Evolutionary conservation across 306 rosid genomes (phyloP).

Genomic region (Geum urbanum): DNA sequence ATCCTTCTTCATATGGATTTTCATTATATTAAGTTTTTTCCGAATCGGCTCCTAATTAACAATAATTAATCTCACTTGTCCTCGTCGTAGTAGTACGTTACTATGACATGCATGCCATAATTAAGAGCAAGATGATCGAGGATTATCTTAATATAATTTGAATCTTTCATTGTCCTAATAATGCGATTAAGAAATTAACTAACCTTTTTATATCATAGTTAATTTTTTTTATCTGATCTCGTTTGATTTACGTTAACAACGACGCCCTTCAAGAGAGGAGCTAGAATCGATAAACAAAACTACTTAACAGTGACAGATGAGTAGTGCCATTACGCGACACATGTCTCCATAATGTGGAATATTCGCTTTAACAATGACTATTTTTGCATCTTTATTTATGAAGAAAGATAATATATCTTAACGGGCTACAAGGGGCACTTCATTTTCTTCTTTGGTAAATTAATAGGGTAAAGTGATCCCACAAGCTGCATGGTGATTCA

Average conservation of each 20-base stretch:
- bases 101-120: constrained; percentile 4
- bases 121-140: constrained; percentile 24
- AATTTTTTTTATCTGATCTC: not conserved
- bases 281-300: not conserved
- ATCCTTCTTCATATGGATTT: not conserved
- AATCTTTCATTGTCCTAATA: constrained; percentile 29
- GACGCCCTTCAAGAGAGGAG: not conserved
- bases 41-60: not conserved
- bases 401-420: not conserved
- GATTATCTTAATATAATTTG: constrained; percentile 20
- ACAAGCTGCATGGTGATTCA: not conserved
- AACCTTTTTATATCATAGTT: constrained; percentile 11
- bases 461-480: not conserved
- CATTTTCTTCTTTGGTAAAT: not conserved
- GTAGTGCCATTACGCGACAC: not conserved
- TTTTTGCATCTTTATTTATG: not conserved
- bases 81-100: not conserved
- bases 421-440: not conserved
- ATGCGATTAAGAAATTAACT: not conserved
- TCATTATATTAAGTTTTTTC: not conserved
- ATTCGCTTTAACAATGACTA: not conserved
- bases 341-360: not conserved
- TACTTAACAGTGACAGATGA: not conserved
- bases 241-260: not conserved
- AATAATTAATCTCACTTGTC: not conserved